Conservation (phyloP, 2,329 filamentous ascomycete genomes). For the Alternaria burnsii region DNA sequence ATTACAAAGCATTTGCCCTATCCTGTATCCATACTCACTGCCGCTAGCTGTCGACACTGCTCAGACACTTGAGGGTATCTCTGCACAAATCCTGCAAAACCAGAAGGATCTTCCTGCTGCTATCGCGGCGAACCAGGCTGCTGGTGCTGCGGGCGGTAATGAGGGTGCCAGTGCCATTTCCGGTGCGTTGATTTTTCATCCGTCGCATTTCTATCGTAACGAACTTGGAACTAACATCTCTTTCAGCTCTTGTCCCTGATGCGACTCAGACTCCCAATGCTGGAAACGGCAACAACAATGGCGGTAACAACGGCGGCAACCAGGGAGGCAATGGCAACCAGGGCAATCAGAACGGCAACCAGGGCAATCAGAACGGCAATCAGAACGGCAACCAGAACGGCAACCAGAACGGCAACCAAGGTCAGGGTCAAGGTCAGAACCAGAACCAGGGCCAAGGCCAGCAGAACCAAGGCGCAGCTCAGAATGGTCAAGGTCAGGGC, state of each 20-base stretch:
- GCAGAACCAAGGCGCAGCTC: neutral
- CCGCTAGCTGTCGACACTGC: conserved; percentile 56
- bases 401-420: conserved; percentile 13
- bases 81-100: conserved; percentile 61
- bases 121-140: conserved; percentile 57
- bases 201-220: conserved; percentile 24
- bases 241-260: conserved; percentile 26
- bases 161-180: conserved; percentile 53
- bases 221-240: conserved; percentile 14
- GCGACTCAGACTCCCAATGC: conserved; percentile 20
- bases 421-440: neutral
- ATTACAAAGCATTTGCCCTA: conserved; percentile 6
- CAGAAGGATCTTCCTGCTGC: conserved; percentile 60
- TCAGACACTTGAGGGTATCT: conserved; percentile 57
- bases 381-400: conserved; percentile 2
- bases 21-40: conserved; percentile 32
- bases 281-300: conserved; percentile 23
- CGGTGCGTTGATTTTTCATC: conserved; percentile 41
- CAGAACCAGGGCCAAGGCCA: neutral
- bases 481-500: neutral
- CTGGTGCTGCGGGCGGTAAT: conserved; percentile 50
- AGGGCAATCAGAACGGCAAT: conserved; percentile 17
- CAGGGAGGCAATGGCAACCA: conserved; percentile 7
- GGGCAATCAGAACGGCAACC: conserved; percentile 10
- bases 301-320: conserved; percentile 20